Conservation (phyloP, 371 early-diverging fungal genomes). For the Mycotypha africana region DNA sequence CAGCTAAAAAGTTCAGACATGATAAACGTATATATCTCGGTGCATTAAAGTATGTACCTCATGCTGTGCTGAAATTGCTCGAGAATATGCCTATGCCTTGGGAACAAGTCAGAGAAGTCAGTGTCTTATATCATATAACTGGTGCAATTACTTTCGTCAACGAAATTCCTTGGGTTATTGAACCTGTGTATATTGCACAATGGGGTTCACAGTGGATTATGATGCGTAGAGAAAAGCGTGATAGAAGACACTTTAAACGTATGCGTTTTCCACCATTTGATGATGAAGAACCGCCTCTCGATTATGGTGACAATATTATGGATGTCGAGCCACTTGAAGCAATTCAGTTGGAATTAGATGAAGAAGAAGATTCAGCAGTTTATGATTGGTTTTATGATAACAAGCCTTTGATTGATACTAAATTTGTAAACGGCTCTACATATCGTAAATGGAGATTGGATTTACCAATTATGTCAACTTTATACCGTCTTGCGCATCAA, state of each 20-base stretch:
- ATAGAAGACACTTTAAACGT: constrained; percentile 96
- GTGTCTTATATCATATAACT: constrained; percentile 97
- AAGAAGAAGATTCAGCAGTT: constrained; percentile 92
- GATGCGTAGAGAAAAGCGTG: constrained; percentile 98
- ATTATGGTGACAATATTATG: constrained; percentile 96
- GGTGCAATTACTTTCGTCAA: constrained; percentile 98
- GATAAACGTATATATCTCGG: constrained; percentile 97
- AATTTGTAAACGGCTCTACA: constrained; percentile 84
- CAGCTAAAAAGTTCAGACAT: constrained; percentile 91
- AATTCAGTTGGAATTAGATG: constrained; percentile 97
- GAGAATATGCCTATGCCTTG: constrained; percentile 99
- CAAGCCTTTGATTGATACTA: constrained; percentile 84
- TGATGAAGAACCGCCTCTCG: constrained; percentile 97
- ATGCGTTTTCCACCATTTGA: constrained; percentile 98
- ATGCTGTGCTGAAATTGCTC: constrained; percentile 94
- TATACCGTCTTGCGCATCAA: constrained; percentile 92
- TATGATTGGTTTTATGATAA: constrained; percentile 97
- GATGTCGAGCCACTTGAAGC: constrained; percentile 97
- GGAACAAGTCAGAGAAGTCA: constrained; percentile 96
- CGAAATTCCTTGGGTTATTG: constrained; percentile 93
- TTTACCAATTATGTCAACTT: constrained; percentile 89
- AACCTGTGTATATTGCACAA: constrained; percentile 95
- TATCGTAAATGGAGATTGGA: constrained; percentile 91
- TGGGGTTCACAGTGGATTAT: constrained; percentile 99
- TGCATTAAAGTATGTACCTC: constrained; percentile 98